These are phyloP conservation scores for Kazachstania psychrophila DNA, from an alignment of 805 yeast genomes.

Conservation along the genomic window DNA sequence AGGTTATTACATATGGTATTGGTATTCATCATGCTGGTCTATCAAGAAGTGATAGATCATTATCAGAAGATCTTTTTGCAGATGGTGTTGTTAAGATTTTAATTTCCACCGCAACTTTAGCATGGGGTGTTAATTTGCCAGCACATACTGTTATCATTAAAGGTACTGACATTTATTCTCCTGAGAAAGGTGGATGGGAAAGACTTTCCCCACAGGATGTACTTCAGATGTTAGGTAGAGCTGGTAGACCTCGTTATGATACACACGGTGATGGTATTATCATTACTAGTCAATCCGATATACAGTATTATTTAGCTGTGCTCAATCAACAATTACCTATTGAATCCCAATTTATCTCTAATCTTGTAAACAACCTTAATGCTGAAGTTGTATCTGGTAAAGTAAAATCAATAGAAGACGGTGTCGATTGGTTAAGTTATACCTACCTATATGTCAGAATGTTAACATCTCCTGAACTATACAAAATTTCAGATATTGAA, in stretches of 20 bases:
- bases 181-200: conserved; percentile 82
- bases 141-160: conserved; percentile 90
- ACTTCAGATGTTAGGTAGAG: conserved; percentile 95
- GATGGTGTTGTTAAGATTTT: conserved; percentile 77
- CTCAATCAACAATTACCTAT: conserved; percentile 86
- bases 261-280: conserved; percentile 88
- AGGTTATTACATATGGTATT: conserved; percentile 59
- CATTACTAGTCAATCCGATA: conserved; percentile 76
- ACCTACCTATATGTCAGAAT: conserved; percentile 76
- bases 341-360: conserved; percentile 73
- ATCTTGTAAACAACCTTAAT: conserved; percentile 64
- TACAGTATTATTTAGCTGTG: conserved; percentile 84
- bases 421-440: conserved; percentile 68
- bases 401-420: conserved; percentile 51
- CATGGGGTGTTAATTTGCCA: conserved; percentile 96
- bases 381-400: conserved; percentile 80
- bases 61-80: conserved; percentile 79
- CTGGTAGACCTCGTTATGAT: conserved; percentile 94
- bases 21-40: conserved; percentile 93
- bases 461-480: conserved; percentile 60
- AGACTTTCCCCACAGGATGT: conserved; percentile 93
- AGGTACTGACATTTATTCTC: conserved; percentile 90
- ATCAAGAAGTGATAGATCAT: conserved; percentile 57
- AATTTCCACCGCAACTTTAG: conserved; percentile 86
- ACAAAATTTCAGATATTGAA: conserved; percentile 49